Evolutionary conservation across 805 yeast genomes (phyloP), one percentile per base, ranked within the genome.

Genomic region (Pichia deserticola): DNA sequence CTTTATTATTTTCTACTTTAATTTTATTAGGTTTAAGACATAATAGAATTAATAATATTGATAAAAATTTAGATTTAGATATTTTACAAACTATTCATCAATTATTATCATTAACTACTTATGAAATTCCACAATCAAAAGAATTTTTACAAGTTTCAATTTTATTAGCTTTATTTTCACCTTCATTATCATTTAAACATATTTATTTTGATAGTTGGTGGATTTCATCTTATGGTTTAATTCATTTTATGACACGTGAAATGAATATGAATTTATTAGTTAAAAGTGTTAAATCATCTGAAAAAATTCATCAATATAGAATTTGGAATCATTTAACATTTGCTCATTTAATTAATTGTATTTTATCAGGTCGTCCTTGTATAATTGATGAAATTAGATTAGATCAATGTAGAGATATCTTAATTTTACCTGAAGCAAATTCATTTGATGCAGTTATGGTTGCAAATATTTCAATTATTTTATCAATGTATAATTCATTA

Each of bases 371-470:
- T 0, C 66, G 92, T 54, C 79, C 79, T 76, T 82, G 89, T 58
- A 67, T 83, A 10, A 63, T 84, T 7, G 88, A 83, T 59, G 81
- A 76, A 51, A 68, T 75, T 28, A 68, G 88, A 38, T 62, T 83
- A 41, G 79, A 78, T 51, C 75, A 78, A 51, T 80, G 87, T 52
- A 72, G 80, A 9, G 73, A 78, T 25, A 76, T 84, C 1, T 64
- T 85, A 36, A 78, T 81, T 29, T 65, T 81, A 27, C 72, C 82
- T 1, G 71, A 78, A 30, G 79, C 89, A 3, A 81, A 85, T 8
- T 81, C 82, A 56, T 84, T 84, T 61, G 92, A 85, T 61, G 88
- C 87, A 7, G 63, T 87, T 50, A 80, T 84, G 80, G 84, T 85
- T 7, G 82, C 87, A 42, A 89, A 84, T 60, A 75, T 85, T 40